These are phyloP conservation scores for Achaetomium macrosporum DNA, from an alignment of 2,329 filamentous ascomycete genomes.

Conservation along the genomic window DNA sequence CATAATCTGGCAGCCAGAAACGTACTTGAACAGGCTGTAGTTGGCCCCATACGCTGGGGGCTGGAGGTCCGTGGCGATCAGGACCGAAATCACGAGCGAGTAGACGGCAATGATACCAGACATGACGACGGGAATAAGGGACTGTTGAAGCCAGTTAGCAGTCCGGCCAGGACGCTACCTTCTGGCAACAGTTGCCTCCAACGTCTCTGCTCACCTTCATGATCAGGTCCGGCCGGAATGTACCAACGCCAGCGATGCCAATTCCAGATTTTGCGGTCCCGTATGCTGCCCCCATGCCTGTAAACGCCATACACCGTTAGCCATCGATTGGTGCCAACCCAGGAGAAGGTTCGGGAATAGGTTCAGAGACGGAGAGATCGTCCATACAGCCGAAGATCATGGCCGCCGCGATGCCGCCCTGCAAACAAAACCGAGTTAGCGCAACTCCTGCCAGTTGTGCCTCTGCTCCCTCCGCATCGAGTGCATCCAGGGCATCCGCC, in stretches of 20 bases:
- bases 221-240: conserved; percentile 78
- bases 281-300: conserved; percentile 69
- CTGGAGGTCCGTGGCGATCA: conserved; percentile 85
- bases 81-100: conserved; percentile 90
- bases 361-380: conserved; percentile 14
- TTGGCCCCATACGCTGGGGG: conserved; percentile 57
- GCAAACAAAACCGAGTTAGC: conserved; percentile 23
- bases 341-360: background rate
- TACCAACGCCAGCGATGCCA: conserved; percentile 79
- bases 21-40: conserved; percentile 81
- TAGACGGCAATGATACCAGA: conserved; percentile 99
- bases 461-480: background rate
- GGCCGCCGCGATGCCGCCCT: conserved; percentile 73
- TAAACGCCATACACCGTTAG: conserved; percentile 18
- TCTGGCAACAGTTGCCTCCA: background rate
- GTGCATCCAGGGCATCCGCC: too few relatives aligned
- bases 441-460: background rate
- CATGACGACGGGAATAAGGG: conserved; percentile 88
- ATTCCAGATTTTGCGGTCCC: conserved; percentile 86
- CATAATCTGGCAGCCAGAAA: conserved; percentile 15
- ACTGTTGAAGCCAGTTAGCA: conserved; percentile 42
- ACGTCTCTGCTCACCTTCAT: conserved; percentile 62
- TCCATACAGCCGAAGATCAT: conserved; percentile 78
- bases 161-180: background rate
- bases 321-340: conserved; percentile 4